Evolutionary conservation across 2,329 filamentous ascomycete genomes (phyloP), one percentile per base, ranked within the genome.

Genomic region (Botrytis deweyae): DNA sequence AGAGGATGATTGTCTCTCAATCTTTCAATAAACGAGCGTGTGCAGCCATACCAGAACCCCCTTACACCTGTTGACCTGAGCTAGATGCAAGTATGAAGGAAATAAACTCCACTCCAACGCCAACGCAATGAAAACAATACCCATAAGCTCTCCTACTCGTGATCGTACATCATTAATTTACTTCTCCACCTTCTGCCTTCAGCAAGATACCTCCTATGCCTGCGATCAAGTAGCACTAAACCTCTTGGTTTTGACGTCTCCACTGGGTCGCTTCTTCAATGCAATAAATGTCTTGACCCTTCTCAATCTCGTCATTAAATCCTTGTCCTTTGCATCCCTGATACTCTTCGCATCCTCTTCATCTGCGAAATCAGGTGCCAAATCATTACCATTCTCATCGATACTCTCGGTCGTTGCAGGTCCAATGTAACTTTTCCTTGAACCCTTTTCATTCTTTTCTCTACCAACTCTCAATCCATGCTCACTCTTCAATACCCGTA

Each of bases 241-340:
- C n/a, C 66, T 69, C 66, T 69, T 69, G n/a, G 40, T 69, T 20
- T 69, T 69, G 36, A 69, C 66, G 6, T 69, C 66, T 38, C 49
- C 66, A 59, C 66, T 69, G 10, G 66, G 49, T 8, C 66, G 66
- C 2, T 86, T 86, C 81, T 92, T 93, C 9, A 88, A 86, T 75
- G 92, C 90, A 78, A 94, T 90, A 65, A 92, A 82, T 79, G 90
- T 92, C 85, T 92, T 92, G 74, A 94, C 90, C 74, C 88, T 87
- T 78, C 90, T 87, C 76, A 94, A 82, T 77, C 90, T 87, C n/a
- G 90, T 88, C 91, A 91, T 93, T 76, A 91, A 86, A 82, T 92
- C 90, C 81, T 92, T 92, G 75, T 93, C 91, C 80, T 91, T 91
- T 25, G 85, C 86, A 61, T 87, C 88, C 58, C 83, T 85, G 6